Percentiles rank a stretch among this genome's conserved stretches.
Evolutionary conservation across 257 asterid species (phyloP).

Genomic region (Nicotiana tomentosiformis): DNA sequence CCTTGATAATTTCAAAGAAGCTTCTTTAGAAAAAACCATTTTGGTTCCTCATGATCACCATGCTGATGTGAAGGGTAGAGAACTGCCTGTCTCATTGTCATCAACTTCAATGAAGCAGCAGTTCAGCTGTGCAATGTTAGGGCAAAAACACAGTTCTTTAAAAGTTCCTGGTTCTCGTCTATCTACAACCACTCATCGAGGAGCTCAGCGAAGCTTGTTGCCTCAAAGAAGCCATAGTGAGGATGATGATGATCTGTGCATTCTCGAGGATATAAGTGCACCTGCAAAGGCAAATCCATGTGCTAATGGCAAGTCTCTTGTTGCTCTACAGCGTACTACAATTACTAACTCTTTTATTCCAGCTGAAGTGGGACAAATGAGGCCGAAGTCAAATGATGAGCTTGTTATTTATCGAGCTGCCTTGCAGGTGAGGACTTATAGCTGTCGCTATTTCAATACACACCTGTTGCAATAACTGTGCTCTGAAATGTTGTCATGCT

Average conservation of each 20-base stretch:
- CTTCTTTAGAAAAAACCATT: conserved; percentile 18
- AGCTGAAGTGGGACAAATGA: conserved; percentile 28
- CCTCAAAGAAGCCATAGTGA: conserved; percentile 26
- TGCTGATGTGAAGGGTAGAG: conserved; percentile 22
- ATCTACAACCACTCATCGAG: conserved; percentile 32
- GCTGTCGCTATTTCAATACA: not conserved
- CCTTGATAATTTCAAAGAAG: conserved; percentile 21
- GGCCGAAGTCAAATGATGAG: conserved; percentile 57
- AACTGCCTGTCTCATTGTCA: conserved; percentile 16
- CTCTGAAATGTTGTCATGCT: conserved; percentile 1
- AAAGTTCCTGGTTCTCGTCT: conserved; percentile 13
- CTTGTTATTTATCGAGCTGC: conserved; percentile 63
- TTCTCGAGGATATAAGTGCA: conserved; percentile 68
- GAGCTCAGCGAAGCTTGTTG: conserved; percentile 25
- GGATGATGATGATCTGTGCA: conserved; percentile 62
- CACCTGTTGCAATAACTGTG: not conserved
- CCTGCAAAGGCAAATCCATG: conserved; percentile 36
- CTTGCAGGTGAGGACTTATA: conserved; percentile 47
- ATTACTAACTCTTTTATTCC: conserved; percentile 36
- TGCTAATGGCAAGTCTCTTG: conserved; percentile 32
- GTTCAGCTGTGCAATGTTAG: conserved; percentile 16
- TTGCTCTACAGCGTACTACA: conserved; percentile 24
- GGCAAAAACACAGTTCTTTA: conserved; percentile 11
- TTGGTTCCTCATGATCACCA: conserved; percentile 22
- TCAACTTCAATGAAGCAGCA: conserved; percentile 26